A percentile compares a stretch with the other conserved stretches of the same genome.
These are phyloP conservation scores for Hymenoscyphus infarciens DNA, from an alignment of 2,329 filamentous ascomycete species.

Conservation along the genomic window DNA sequence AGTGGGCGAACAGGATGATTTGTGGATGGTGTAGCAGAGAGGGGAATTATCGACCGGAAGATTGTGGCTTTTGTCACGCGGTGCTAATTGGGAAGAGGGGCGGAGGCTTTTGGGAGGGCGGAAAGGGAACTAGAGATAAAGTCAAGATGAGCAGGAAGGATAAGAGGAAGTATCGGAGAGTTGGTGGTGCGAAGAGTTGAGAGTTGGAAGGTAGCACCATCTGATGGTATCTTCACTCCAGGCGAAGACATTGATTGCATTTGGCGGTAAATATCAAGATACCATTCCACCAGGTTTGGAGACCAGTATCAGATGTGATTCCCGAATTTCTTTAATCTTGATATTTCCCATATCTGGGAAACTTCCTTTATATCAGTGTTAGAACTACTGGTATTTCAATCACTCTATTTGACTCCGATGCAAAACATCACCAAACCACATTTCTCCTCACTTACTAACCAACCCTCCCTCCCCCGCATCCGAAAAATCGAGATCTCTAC, in stretches of 20 bases:
- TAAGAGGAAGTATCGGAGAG: conserved; percentile 66
- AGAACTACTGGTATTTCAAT: neutral
- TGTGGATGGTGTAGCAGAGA: conserved; percentile 78
- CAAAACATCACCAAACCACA: neutral
- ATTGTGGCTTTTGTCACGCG: conserved; percentile 70
- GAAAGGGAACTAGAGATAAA: conserved; percentile 73
- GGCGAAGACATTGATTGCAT: neutral
- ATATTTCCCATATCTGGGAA: neutral
- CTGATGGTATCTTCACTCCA: neutral
- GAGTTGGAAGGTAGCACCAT: neutral
- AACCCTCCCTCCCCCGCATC: neutral
- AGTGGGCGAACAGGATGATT: conserved; percentile 82
- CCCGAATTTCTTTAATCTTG: neutral
- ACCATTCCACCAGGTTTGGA: neutral
- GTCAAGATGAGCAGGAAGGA: conserved; percentile 72
- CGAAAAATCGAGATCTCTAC: neutral
- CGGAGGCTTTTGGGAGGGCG: conserved; percentile 82
- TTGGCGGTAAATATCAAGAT: neutral
- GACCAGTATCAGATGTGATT: neutral
- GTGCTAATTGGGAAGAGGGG: conserved; percentile 62
- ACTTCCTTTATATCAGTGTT: neutral
- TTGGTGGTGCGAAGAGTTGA: conserved; percentile 37
- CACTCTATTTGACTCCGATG: neutral
- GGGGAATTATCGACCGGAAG: conserved; percentile 73
- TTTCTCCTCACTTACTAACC: neutral